Evolutionary conservation across 768 basidiomycete genomes (phyloP), one percentile per base, ranked within the genome.

Genomic region (Lentinus brumalis): DNA sequence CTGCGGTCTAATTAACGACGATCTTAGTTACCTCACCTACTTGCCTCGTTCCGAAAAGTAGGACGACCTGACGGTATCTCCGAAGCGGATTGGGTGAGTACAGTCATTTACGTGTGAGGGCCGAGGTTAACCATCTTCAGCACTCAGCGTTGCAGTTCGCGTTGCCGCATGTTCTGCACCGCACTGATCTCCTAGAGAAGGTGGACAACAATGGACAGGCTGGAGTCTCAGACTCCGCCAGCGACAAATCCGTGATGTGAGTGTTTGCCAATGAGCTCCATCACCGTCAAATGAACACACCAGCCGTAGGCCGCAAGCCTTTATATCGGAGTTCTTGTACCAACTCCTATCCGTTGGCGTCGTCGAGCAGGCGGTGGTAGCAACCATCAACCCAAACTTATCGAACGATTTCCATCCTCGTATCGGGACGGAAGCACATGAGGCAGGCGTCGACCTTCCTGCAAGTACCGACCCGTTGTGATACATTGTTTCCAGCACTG

Each of bases 71-170:
- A 88, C 46, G 80, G 79, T 35, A 73, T 79, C 2, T 69, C 78
- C 1, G 82, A 81, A 50, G 71, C 75, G 12, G 88, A 92, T 62
- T 85, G 83, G 82, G 91, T 89, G 66, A 59, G 81, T 8, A 69
- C 44, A 56, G 35, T 56, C 41, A 12, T 12, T 3, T 29, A 1
- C 2, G 41, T 18, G 1, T 50, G 40, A 60, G 38, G 5, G 18
- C 5, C 12, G 14, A 29, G 21, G 29, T 32, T 57, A 16, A 63
- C 29, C 12, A 18, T 50, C 4, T 11, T 1, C 21, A 77, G 77
- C 75, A 75, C 39, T 61, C 66, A 56, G 79, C 78, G 10, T 75
- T 87, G 67, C 83, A 86, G 62, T 66, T 76, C 40, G 85, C 85
- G 0, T 66, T 88, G 35, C 75, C 79, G 16, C 67, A 79, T 4